Evolutionary conservation across 805 yeast species (phyloP).

Genomic region (Cyberlindnera mrakii): DNA sequence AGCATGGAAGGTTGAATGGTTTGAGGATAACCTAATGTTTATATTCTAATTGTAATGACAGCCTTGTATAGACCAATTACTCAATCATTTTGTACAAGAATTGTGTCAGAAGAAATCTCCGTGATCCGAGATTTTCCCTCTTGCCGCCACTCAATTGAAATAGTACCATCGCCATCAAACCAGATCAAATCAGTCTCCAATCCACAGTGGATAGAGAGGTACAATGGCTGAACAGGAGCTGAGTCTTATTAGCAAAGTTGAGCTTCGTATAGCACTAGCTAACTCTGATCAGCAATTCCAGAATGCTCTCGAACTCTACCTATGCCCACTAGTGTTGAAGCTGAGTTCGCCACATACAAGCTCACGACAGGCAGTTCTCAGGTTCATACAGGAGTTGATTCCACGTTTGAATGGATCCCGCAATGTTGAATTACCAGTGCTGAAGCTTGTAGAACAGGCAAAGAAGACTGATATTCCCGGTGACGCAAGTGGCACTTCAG

Average conservation of each 20-base stretch:
- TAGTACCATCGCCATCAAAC: too few species aligned
- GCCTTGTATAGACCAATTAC: too few species aligned
- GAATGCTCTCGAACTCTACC: slow-evolving; percentile 49
- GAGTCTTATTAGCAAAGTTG: slow-evolving; percentile 67
- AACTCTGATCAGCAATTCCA: slow-evolving; percentile 60
- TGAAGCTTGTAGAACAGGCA: slow-evolving; percentile 58
- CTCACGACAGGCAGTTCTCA: slow-evolving; percentile 63
- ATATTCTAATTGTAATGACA: not conserved
- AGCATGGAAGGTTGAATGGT: slow-evolving; percentile 20
- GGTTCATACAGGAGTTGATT: slow-evolving; percentile 59
- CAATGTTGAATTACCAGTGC: slow-evolving; percentile 55
- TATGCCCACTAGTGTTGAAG: slow-evolving; percentile 76
- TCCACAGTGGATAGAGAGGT: too few species aligned
- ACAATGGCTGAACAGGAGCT: slow-evolving; percentile 40
- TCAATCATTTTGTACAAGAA: too few species aligned
- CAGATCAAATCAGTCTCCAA: too few species aligned
- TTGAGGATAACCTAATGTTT: slow-evolving; percentile 2
- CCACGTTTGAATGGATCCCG: slow-evolving; percentile 57
- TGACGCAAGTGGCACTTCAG: slow-evolving; percentile 32
- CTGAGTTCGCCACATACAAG: slow-evolving; percentile 61
- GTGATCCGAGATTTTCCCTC: too few species aligned
- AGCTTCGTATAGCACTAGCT: slow-evolving; percentile 74
- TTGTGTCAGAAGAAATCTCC: too few species aligned
- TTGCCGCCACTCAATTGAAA: too few species aligned
- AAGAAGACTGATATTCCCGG: slow-evolving; percentile 42